These are phyloP conservation scores for Glarea lozoyensis DNA, from an alignment of 495 filamentous ascomycete species.

Conservation along the genomic window DNA sequence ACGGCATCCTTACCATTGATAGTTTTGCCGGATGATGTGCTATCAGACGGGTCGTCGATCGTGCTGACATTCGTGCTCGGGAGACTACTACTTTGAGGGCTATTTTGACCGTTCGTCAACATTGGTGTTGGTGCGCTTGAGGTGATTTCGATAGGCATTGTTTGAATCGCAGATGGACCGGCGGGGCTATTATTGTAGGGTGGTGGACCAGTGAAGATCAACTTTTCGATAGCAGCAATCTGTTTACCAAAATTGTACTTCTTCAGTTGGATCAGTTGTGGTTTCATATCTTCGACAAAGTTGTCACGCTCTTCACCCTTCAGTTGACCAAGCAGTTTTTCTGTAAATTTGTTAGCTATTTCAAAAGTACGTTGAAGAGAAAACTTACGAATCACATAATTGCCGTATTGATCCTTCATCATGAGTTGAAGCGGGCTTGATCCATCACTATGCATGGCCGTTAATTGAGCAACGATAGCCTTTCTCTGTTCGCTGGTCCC, in stretches of 20 bases:
- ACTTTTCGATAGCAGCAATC: slow-evolving; percentile 58
- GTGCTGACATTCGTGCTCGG: slow-evolving; percentile 50
- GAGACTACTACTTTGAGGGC: slow-evolving; percentile 51
- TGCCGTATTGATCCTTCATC: slow-evolving; percentile 89
- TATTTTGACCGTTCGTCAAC: slow-evolving; percentile 54
- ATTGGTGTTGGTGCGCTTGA: slow-evolving; percentile 47
- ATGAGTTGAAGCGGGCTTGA: slow-evolving; percentile 60
- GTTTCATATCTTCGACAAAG: slow-evolving; percentile 65
- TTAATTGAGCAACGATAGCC: slow-evolving; percentile 61
- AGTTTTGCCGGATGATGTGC: slow-evolving; percentile 9
- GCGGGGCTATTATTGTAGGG: slow-evolving; percentile 9
- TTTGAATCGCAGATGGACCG: slow-evolving; percentile 12
- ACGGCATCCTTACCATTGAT: slow-evolving; percentile 7
- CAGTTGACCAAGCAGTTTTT: slow-evolving; percentile 69
- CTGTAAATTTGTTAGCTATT: slow-evolving; percentile 31
- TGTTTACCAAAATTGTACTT: slow-evolving; percentile 72
- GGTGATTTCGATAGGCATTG: slow-evolving; percentile 36
- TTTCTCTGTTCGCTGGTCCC: slow-evolving; percentile 61
- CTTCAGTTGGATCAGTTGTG: slow-evolving; percentile 63
- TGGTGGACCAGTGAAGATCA: slow-evolving; percentile 37
- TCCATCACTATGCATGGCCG: slow-evolving; percentile 48
- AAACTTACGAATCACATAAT: slow-evolving; percentile 92
- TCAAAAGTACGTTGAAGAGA: neutral
- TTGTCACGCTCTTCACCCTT: slow-evolving; percentile 52
- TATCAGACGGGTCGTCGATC: slow-evolving; percentile 30